Conservation (phyloP, 106 monocot species). For the Dendrobium catenatum region DNA sequence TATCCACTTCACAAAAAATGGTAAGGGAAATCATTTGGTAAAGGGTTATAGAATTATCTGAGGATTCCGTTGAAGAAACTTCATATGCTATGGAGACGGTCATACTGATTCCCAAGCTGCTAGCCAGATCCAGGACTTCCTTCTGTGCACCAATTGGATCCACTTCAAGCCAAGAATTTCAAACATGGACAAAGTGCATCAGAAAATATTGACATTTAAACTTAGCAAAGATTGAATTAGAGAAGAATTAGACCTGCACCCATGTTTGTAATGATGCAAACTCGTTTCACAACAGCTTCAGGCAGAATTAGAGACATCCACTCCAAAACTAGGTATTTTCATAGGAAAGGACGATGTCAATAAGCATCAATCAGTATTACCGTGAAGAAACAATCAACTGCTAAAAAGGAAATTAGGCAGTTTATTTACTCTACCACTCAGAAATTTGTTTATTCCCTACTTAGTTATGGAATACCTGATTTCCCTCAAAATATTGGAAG, state of each 20-base stretch:
- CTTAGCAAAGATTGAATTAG: not conserved
- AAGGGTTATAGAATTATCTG: not conserved
- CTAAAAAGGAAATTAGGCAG: not conserved
- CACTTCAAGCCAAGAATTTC: conserved; percentile 38
- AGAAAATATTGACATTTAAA: not conserved
- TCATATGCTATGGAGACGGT: conserved; percentile 72
- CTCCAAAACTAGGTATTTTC: conserved; percentile 41
- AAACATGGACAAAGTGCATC: not conserved
- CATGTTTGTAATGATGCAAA: conserved; percentile 94
- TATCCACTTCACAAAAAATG: not conserved
- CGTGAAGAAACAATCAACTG: not conserved
- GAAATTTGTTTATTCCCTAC: too few relatives aligned
- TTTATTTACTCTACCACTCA: too few relatives aligned
- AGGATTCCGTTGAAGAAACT: conserved; percentile 24
- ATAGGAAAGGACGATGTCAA: not conserved
- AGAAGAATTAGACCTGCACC: conserved; percentile 59
- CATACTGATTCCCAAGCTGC: conserved; percentile 33
- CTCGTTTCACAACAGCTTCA: conserved; percentile 58
- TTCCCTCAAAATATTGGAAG: too few relatives aligned
- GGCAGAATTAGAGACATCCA: conserved; percentile 90
- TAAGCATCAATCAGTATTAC: not conserved
- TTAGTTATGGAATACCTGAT: too few relatives aligned
- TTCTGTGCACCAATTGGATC: conserved; percentile 81
- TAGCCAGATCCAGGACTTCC: conserved; percentile 57
- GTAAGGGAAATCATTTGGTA: not conserved